Percentiles rank a stretch among this genome's conserved stretches.
Conservation (phyloP, 1,284 basidiomycete species). For the Pascua sp. region DNA sequence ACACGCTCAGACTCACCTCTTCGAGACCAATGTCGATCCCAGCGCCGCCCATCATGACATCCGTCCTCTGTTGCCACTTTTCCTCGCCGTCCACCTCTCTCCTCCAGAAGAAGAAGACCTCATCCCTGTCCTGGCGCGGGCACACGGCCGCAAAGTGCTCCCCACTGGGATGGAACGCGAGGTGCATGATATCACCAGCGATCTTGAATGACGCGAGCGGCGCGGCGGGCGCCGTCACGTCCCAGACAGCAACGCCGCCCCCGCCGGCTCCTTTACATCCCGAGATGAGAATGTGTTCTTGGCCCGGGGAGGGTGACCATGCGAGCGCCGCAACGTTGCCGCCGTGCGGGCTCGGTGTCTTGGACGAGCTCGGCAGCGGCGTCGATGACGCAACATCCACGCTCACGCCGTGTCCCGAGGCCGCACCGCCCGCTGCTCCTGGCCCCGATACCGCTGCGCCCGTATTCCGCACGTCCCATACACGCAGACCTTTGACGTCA, state of each 20-base stretch:
- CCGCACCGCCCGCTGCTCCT: background rate
- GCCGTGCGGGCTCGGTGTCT: constrained; percentile 32
- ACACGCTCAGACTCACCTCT: constrained; percentile 26
- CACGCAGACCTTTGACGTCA: constrained; percentile 24
- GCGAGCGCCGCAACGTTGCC: constrained; percentile 38
- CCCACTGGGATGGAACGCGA: constrained; percentile 41
- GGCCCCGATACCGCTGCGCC: constrained; percentile 3
- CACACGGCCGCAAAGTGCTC: constrained; percentile 41
- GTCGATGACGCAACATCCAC: constrained; percentile 12
- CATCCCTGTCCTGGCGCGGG: constrained; percentile 27
- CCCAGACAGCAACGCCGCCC: constrained; percentile 36
- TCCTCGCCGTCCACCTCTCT: constrained; percentile 16
- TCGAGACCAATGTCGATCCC: constrained; percentile 31
- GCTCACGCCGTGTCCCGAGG: background rate
- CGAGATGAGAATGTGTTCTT: constrained; percentile 27
- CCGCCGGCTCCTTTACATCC: constrained; percentile 33
- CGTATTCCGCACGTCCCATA: constrained; percentile 23
- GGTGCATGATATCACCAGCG: constrained; percentile 35
- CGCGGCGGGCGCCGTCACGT: constrained; percentile 17
- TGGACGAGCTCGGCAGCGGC: constrained; percentile 22
- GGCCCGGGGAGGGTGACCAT: constrained; percentile 25
- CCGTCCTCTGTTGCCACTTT: constrained; percentile 33
- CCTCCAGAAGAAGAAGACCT: constrained; percentile 39
- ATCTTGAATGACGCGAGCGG: constrained; percentile 33
- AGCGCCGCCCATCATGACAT: constrained; percentile 33